Conservation (phyloP, 352 stramenopile species). For the Globisporangium emineosum region DNA sequence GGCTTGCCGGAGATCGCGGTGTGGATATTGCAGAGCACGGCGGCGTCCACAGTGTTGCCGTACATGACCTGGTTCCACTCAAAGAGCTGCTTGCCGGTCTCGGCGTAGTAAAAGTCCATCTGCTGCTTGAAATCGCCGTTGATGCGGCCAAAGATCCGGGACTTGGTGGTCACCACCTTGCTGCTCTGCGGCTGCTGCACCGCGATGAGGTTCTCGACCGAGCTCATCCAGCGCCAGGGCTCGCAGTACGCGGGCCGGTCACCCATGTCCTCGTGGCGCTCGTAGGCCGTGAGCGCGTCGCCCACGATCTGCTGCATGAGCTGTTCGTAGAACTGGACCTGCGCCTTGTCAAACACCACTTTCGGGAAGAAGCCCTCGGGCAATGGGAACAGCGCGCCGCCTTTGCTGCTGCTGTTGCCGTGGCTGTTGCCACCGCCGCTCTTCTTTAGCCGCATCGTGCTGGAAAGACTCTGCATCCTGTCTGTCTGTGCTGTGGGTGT, state of each 20-base stretch:
- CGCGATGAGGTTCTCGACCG: slow-evolving; percentile 27
- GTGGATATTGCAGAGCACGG: slow-evolving; percentile 72
- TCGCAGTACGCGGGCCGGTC: slow-evolving; percentile 18
- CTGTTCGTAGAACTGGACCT: slow-evolving; percentile 30
- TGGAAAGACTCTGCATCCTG: slow-evolving; percentile 14
- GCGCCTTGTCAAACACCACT: slow-evolving; percentile 26
- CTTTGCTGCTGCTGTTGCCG: background rate
- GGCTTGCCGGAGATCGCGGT: slow-evolving; percentile 35
- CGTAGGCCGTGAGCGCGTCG: slow-evolving; percentile 41
- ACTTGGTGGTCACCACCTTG: slow-evolving; percentile 17
- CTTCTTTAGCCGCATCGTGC: slow-evolving; percentile 5
- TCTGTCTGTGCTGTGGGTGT: background rate
- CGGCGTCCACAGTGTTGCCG: slow-evolving; percentile 57
- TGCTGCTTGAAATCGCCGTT: slow-evolving; percentile 61
- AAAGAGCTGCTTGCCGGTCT: slow-evolving; percentile 50
- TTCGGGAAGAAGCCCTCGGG: slow-evolving; percentile 42
- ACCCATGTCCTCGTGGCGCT: slow-evolving; percentile 41
- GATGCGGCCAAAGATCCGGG: slow-evolving; percentile 57
- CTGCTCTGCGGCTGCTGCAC: slow-evolving; percentile 14
- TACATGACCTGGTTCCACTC: slow-evolving; percentile 72
- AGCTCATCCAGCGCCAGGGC: slow-evolving; percentile 19
- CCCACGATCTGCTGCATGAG: slow-evolving; percentile 34
- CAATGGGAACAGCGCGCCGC: slow-evolving; percentile 23
- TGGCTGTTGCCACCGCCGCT: background rate
- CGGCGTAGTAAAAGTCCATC: slow-evolving; percentile 69